These are phyloP conservation scores for Trichoderma lentiforme DNA, from an alignment of 2,329 filamentous ascomycete genomes.

Conservation along the genomic window DNA sequence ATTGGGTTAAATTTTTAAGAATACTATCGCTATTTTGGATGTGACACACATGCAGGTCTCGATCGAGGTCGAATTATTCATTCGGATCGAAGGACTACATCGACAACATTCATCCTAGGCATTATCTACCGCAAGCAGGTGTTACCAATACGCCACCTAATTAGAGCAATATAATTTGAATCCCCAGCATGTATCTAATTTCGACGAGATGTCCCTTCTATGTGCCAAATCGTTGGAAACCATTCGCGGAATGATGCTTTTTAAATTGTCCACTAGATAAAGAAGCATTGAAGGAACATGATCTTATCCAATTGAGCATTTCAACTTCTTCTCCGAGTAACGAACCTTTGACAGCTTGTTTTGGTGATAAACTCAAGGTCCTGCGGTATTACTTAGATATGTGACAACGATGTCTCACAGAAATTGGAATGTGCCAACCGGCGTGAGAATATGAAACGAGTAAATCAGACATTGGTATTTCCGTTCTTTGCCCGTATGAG, in stretches of 20 bases:
- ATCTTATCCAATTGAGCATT: neutral
- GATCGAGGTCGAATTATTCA: neutral
- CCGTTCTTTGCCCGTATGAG: neutral
- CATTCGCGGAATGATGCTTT: neutral
- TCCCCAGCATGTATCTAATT: neutral
- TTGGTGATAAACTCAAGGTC: neutral
- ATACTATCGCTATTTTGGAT: neutral
- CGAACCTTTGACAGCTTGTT: neutral
- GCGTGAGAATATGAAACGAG: neutral
- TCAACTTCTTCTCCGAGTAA: neutral
- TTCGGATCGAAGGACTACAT: neutral
- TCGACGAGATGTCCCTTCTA: no score
- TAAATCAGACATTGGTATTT: neutral
- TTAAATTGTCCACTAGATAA: neutral
- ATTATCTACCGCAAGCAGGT: neutral
- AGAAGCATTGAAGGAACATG: neutral
- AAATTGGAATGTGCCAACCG: neutral
- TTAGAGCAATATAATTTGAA: neutral
- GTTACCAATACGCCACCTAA: neutral
- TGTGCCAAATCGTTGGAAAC: no score
- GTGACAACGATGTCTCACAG: neutral
- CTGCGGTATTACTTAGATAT: neutral
- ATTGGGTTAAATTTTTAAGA: accelerated
- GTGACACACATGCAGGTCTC: neutral
- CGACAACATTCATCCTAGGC: neutral